phyloP scores from a whole-genome alignment of 306 rosid species.

The Vigna nakashimae region DNA sequence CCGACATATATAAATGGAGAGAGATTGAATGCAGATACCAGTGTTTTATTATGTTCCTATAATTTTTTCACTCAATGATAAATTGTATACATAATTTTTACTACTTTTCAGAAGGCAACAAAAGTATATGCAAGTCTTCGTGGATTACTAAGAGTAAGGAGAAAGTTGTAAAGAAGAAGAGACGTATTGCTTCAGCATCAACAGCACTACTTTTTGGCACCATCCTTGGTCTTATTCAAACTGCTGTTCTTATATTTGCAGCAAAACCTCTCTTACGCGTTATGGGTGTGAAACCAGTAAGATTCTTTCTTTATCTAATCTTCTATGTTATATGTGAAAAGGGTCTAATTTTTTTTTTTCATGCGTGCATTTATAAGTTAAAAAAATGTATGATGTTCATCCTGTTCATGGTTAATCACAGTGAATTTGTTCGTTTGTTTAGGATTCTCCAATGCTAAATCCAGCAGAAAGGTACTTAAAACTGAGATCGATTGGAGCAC shows the following conservation, averaged over 20 bases:
- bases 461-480: slow-evolving; percentile 79
- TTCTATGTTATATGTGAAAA: too few species aligned
- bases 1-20: too few species aligned
- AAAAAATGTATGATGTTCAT: too few species aligned
- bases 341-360: too few species aligned
- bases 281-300: slow-evolving; percentile 85
- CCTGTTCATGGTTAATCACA: not conserved
- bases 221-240: slow-evolving; percentile 80
- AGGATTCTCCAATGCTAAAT: slow-evolving; percentile 85
- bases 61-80: too few species aligned
- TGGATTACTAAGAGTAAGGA: slow-evolving; percentile 16
- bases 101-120: slow-evolving; percentile 41
- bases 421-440: not conserved
- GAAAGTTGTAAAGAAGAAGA: slow-evolving; percentile 50
- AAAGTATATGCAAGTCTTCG: slow-evolving; percentile 28
- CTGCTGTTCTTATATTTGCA: slow-evolving; percentile 67
- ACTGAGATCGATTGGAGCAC: slow-evolving; percentile 83
- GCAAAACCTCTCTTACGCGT: slow-evolving; percentile 71
- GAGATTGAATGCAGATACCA: too few species aligned
- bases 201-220: slow-evolving; percentile 85
- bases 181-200: slow-evolving; percentile 86
- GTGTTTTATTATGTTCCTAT: too few species aligned
- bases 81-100: too few species aligned
- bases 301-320: slow-evolving; percentile 31
- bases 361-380: too few species aligned